A percentile compares a stretch with the other conserved stretches of the same genome.
Conservation (phyloP, 495 filamentous ascomycete species). For the Hypoxylon rickii region DNA sequence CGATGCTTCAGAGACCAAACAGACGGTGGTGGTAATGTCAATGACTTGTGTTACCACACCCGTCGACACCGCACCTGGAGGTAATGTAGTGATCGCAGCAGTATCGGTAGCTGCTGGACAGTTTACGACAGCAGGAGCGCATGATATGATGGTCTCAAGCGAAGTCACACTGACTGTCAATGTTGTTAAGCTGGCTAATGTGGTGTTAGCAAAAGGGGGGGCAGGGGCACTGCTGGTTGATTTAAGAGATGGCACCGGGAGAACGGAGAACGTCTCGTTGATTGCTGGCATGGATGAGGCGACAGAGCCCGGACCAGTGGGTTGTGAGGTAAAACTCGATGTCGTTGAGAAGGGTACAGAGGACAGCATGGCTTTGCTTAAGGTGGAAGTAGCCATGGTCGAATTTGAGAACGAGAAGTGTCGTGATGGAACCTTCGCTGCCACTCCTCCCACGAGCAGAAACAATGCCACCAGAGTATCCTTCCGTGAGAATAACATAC, state of each 20-base stretch:
- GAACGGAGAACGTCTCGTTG: not conserved
- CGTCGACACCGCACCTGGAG: slow-evolving; percentile 29
- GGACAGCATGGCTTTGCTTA: not conserved
- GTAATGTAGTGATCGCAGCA: slow-evolving; percentile 21
- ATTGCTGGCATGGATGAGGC: not conserved
- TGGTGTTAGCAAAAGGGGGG: slow-evolving; percentile 16
- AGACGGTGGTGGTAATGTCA: slow-evolving; percentile 38
- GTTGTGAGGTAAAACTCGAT: not conserved
- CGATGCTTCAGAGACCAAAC: slow-evolving; percentile 31
- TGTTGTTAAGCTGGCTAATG: slow-evolving; percentile 23
- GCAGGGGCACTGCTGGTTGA: not conserved
- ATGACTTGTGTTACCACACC: slow-evolving; percentile 32
- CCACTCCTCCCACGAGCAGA: slow-evolving; percentile 9
- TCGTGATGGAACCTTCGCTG: slow-evolving; percentile 3
- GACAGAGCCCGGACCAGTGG: not conserved
- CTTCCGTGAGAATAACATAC: slow-evolving; percentile 25
- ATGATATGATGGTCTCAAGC: slow-evolving; percentile 33
- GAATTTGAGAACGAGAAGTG: slow-evolving; percentile 1
- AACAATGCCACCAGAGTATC: slow-evolving; percentile 10
- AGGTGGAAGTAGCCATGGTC: not conserved
- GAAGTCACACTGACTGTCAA: slow-evolving; percentile 32
- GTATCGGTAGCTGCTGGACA: slow-evolving; percentile 28
- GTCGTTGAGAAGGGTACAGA: not conserved
- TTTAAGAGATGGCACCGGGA: slow-evolving; percentile 5
- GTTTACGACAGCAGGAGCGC: slow-evolving; percentile 24